phyloP scores from a whole-genome alignment of 352 stramenopile genomes.

The Hyaloperonospora arabidopsidis region DNA sequence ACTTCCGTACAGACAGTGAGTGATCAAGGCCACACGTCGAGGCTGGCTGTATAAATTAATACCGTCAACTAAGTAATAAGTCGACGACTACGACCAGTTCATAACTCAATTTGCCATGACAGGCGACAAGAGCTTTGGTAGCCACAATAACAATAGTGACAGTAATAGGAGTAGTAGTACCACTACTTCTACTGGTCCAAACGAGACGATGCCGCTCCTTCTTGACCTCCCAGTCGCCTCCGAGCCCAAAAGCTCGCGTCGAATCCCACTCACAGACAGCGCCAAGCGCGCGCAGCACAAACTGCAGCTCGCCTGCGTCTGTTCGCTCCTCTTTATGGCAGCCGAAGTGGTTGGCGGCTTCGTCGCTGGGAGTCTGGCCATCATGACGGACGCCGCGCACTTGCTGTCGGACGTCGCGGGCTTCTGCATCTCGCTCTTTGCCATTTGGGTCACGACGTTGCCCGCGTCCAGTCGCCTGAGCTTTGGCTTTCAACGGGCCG shows the following conservation, averaged over 20 bases:
- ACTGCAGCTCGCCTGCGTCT: conserved; percentile 56
- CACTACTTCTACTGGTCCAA: not conserved
- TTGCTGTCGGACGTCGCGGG: conserved; percentile 64
- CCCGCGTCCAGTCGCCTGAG: conserved; percentile 76
- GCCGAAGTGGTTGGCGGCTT: conserved; percentile 93
- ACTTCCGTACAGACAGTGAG: no score
- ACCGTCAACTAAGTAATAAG: no score
- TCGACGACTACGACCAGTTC: no score
- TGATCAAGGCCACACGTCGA: no score
- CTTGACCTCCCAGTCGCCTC: conserved; percentile 23
- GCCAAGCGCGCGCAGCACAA: conserved; percentile 56
- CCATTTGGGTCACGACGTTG: conserved; percentile 58
- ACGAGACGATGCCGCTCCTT: conserved; percentile 48
- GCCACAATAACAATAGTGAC: no score
- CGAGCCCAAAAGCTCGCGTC: conserved; percentile 26
- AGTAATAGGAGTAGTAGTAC: no score
- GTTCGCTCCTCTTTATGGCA: conserved; percentile 90
- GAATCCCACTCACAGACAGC: conserved; percentile 45
- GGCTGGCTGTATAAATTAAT: no score
- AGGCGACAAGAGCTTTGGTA: no score
- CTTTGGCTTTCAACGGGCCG: conserved; percentile 92
- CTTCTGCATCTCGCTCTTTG: conserved; percentile 73
- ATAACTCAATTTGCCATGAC: no score
- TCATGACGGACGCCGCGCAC: conserved; percentile 87
- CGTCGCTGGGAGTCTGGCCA: conserved; percentile 88